A percentile compares a stretch with the other conserved stretches of the same genome.
Conservation (phyloP, 2,329 filamentous ascomycete genomes). For the Cladobotryum protrusum region DNA sequence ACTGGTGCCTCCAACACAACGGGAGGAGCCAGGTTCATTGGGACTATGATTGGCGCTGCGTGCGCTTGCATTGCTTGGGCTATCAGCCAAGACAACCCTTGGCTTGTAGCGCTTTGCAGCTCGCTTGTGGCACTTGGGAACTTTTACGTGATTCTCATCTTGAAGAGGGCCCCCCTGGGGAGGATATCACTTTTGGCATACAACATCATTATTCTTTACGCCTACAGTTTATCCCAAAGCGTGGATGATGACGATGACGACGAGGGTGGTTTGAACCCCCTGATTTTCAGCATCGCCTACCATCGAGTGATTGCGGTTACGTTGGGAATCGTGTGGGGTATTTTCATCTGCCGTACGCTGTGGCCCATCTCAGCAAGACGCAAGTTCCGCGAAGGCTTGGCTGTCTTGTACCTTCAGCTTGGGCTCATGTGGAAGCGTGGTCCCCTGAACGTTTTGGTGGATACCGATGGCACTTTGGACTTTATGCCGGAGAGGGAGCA, state of each 20-base stretch:
- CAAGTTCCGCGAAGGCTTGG: constrained; percentile 84
- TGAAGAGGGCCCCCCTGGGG: constrained; percentile 80
- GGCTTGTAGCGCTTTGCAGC: constrained; percentile 71
- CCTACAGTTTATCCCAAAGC: constrained; percentile 77
- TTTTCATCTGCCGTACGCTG: constrained; percentile 80
- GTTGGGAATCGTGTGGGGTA: constrained; percentile 82
- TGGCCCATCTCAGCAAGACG: constrained; percentile 89
- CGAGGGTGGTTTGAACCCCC: constrained; percentile 75
- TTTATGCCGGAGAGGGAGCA: constrained; percentile 91
- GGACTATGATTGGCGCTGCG: constrained; percentile 73
- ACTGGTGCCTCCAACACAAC: constrained; percentile 95
- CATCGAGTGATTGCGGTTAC: constrained; percentile 86
- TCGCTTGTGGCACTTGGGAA: constrained; percentile 75
- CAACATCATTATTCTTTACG: constrained; percentile 90
- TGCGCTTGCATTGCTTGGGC: constrained; percentile 76
- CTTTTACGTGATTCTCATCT: constrained; percentile 83
- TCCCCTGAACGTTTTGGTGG: constrained; percentile 67
- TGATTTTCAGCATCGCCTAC: constrained; percentile 80
- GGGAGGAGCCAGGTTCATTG: constrained; percentile 76
- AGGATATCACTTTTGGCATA: constrained; percentile 93
- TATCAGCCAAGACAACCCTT: constrained; percentile 65
- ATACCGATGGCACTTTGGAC: constrained; percentile 50
- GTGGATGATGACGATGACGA: constrained; percentile 81
- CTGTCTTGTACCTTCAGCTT: constrained; percentile 90
- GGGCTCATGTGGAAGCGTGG: constrained; percentile 94